phyloP scores from a whole-genome alignment of 2,329 filamentous ascomycete species.

The Colletotrichum godetiae region DNA sequence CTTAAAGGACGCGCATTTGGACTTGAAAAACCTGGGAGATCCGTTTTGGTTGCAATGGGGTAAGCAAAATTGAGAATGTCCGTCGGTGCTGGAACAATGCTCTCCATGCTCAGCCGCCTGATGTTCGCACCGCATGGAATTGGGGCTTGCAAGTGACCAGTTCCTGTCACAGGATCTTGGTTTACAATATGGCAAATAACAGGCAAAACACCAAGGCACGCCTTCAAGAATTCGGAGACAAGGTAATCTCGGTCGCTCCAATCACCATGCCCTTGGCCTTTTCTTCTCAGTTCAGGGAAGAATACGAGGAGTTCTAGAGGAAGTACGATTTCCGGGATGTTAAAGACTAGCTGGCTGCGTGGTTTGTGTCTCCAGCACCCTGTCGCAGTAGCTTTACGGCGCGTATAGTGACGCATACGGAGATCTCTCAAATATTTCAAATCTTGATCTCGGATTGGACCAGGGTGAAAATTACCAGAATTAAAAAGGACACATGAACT shows the following conservation, averaged over 20 bases:
- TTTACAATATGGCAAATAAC: conserved; percentile 71
- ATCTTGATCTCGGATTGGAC: no score
- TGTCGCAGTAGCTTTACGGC: not conserved
- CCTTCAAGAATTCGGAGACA: conserved; percentile 62
- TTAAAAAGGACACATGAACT: not conserved
- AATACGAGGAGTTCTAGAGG: conserved; percentile 53
- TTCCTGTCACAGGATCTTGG: conserved; percentile 68
- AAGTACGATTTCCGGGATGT: conserved; percentile 44
- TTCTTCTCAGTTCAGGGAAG: conserved; percentile 59
- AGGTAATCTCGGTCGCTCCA: conserved; percentile 59
- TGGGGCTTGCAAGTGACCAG: conserved; percentile 75
- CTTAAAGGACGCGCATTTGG: conserved; percentile 69
- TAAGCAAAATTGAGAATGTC: conserved; percentile 71
- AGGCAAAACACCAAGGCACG: conserved; percentile 59
- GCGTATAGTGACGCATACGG: not conserved
- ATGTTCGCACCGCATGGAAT: conserved; percentile 69
- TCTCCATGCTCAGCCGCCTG: conserved; percentile 69
- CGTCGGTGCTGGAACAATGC: conserved; percentile 72
- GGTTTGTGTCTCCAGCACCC: not conserved
- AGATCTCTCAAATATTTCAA: no score
- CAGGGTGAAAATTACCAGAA: no score
- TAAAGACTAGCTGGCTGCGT: conserved; percentile 26
- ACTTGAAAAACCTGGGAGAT: conserved; percentile 74
- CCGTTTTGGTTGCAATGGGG: conserved; percentile 70
- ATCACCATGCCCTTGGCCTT: conserved; percentile 66